A percentile compares a stretch with the other conserved stretches of the same genome.
Conservation (phyloP, 345 rosid genomes). For the Brassica cretica region DNA sequence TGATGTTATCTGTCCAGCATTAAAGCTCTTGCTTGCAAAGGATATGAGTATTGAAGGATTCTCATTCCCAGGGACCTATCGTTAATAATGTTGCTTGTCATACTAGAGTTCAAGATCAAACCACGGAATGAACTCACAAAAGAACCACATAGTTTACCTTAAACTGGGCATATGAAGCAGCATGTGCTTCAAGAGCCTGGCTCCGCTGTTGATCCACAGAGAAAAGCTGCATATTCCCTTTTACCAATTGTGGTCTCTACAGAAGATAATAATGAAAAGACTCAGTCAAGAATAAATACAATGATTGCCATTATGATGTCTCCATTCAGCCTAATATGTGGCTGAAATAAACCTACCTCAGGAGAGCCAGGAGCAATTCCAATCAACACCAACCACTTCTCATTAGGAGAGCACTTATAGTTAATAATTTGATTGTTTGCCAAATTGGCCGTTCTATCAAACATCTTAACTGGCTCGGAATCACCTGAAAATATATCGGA, state of each 20-base stretch:
- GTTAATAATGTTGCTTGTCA: constrained; percentile 13
- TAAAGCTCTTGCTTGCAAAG: constrained; percentile 84
- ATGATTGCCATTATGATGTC: constrained; percentile 8
- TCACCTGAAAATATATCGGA: constrained; percentile 64
- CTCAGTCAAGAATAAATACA: constrained; percentile 20
- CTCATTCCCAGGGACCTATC: constrained; percentile 92
- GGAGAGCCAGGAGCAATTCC: constrained; percentile 99
- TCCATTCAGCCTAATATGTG: not conserved
- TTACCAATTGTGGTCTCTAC: constrained; percentile 89
- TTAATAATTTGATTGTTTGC: constrained; percentile 93
- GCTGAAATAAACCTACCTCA: constrained; percentile 60
- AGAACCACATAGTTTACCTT: constrained; percentile 50
- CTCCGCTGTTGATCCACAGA: constrained; percentile 98
- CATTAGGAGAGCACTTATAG: constrained; percentile 90
- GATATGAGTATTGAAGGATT: constrained; percentile 87
- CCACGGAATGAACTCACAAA: constrained; percentile 11
- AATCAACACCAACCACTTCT: constrained; percentile 96
- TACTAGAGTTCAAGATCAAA: constrained; percentile 22
- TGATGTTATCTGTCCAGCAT: constrained; percentile 91
- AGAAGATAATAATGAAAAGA: constrained; percentile 34
- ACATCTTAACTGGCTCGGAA: constrained; percentile 94
- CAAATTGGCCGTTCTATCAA: constrained; percentile 97
- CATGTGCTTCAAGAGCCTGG: constrained; percentile 99
- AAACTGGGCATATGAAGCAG: constrained; percentile 92
- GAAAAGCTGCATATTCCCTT: constrained; percentile 96